Evolutionary conservation across 495 filamentous ascomycete species (phyloP), one percentile per base, ranked within the genome.

Genomic region (Talaromyces borbonicus): DNA sequence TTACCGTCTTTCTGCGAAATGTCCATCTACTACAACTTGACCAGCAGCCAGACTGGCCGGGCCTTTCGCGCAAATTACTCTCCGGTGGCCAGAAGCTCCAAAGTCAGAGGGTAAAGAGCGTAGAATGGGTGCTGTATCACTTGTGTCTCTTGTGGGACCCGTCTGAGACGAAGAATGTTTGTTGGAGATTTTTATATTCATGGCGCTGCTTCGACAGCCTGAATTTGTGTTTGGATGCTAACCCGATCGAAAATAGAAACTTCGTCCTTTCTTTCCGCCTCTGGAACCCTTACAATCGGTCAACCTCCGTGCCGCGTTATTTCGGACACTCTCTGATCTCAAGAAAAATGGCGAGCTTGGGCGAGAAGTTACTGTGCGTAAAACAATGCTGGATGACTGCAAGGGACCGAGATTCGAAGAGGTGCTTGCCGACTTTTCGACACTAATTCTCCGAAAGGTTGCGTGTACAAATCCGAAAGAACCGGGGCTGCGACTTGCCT

Each of bases 351-450:
- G 86, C 8, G 72, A 85, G 1, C 67, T 94, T 15, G 84, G 85
- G 8, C 75, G 82, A 40, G 87, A 93, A 57, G 73, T 74, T 0
- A 77, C 87, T 4, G 64, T 94, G 30, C 78, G 89, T 32, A 94
- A 90, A 64, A 87, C 84, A 0, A 90, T 93, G 85, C 67, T 95
- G 46, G 89, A 95, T 59, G 87, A 95, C 50, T 95, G 89, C 66
- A 85, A 81, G 51, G 86, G 85, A 24, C 85, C 87, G 48, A 76
- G 85, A 50, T 73, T 87, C 45, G 84, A 86, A 56, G 87, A 95
- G 61, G 61, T 90, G 1, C 70, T 94, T 8, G 76, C 81, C 8
- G 72, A 75, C 0, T 93, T 95, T 58, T 92, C 89, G 5, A 83
- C 80, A 16, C 73, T 78, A 0, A 87, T 94, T 9, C 61, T 95